Base-by-base conservation (phyloP, 2,329 filamentous ascomycete genomes). In the Phoma sp. region DNA sequence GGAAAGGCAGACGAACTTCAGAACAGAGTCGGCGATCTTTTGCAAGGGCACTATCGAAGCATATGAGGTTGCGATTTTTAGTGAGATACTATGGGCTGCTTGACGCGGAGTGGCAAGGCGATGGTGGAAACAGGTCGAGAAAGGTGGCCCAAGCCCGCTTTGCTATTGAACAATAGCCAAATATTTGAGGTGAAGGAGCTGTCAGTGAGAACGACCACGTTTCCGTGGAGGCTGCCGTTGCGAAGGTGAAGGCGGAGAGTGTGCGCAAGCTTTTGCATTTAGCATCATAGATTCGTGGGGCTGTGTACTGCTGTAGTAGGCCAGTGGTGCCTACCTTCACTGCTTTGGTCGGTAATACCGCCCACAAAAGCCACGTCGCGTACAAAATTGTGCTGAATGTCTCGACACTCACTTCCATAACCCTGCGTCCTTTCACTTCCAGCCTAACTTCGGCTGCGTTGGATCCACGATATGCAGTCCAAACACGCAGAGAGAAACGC, bases 401-500 rank as follows among this genome's bases (percentile, higher is more conserved):
- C 17, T 21, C 18, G 5, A 25, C 23, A 20, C 6, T 20, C 33
- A 2, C 11, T 33, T 4, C 30, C 25, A 47, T 10, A n/a, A n/a
- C 36, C 18, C 28, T 25, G 10, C 17, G 14, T 1, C 32, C n/a
- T 36, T 21, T 17, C 28, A 21, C 15, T n/a, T 17, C n/a, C 3
- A 33, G 21, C 23, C 20, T 15, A 28, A 11, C n/a, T n/a, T 17
- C 1, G 42, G n/a, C 15, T 17, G 37, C 12, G 10, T 3, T 21
- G 7, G 4, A 28, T 17, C 33, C 45, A 53, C 52, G 42, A 51
- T 53, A 53, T 38, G 15, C 43, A 28, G 15, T 43, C 42, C 37
- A 32, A 59, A 32, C 66, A 67, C 55, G 37, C 32, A 21, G 38
- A 49, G 17, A 39, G 42, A 12, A 43, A 53, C 20, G 66, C 67